These are phyloP conservation scores for Rosa multiflora DNA, from an alignment of 306 rosid species.

Conservation along the genomic window DNA sequence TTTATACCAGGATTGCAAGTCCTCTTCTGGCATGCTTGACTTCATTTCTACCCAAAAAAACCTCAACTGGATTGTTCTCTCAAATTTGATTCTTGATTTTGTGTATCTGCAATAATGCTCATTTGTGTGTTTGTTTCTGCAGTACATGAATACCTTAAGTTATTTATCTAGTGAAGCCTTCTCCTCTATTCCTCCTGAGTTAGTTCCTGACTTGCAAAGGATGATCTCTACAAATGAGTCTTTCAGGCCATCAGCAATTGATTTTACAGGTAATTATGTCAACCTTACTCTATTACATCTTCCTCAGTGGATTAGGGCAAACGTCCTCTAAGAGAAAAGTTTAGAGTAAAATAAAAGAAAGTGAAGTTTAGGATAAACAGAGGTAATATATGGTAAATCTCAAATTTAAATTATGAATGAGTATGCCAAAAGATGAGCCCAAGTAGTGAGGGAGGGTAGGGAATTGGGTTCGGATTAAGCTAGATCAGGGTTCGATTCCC, in stretches of 20 bases:
- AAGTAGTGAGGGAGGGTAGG: neutral
- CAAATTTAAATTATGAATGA: neutral
- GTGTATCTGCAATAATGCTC: neutral
- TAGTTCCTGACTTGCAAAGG: conserved; percentile 88
- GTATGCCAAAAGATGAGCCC: neutral
- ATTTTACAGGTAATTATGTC: conserved; percentile 71
- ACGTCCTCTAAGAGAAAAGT: neutral
- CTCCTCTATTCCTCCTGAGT: conserved; percentile 77
- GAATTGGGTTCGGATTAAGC: neutral
- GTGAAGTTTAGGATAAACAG: neutral
- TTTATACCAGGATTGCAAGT: neutral
- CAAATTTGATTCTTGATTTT: neutral
- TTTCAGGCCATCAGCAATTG: conserved; percentile 79
- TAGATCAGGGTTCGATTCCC: neutral
- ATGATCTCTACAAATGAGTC: conserved; percentile 91
- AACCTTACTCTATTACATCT: conserved; percentile 14
- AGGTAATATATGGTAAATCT: neutral
- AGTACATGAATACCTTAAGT: conserved; percentile 92
- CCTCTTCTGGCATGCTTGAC: neutral
- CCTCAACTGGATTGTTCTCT: neutral
- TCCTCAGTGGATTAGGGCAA: conserved; percentile 5
- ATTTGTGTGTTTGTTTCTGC: conserved; percentile 42
- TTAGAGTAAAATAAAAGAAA: neutral
- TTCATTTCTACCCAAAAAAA: neutral
- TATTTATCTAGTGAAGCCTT: conserved; percentile 90